A percentile compares a stretch with the other conserved stretches of the same genome.
Conservation (phyloP, 805 yeast species). For the Myxozyma neotropica region DNA sequence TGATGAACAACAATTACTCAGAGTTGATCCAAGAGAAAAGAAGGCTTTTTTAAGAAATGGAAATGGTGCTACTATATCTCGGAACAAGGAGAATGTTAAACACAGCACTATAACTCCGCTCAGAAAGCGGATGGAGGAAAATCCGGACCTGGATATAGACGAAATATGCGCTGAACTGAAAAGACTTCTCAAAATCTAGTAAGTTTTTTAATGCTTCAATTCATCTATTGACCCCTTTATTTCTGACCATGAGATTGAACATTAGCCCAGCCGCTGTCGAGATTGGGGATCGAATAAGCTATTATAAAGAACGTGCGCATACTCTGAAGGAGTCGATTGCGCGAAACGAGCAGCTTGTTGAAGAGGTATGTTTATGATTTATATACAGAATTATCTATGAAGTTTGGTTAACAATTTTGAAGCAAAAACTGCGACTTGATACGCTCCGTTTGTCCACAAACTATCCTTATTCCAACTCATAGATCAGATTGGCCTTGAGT, state of each 20-base stretch:
- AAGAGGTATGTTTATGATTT: constrained; percentile 12
- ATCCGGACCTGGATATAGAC: constrained; percentile 20
- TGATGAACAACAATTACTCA: constrained; percentile 28
- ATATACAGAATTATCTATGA: too few relatives aligned
- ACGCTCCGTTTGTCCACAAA: constrained; percentile 23
- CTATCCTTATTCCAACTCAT: constrained; percentile 11
- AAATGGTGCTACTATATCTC: neutral
- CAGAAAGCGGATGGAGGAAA: constrained; percentile 15
- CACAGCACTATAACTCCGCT: constrained; percentile 6
- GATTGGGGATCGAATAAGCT: constrained; percentile 23
- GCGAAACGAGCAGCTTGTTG: constrained; percentile 23
- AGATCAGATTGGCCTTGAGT: too few relatives aligned
- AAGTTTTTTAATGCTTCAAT: neutral
- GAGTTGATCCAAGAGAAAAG: constrained; percentile 10
- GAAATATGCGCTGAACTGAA: constrained; percentile 29
- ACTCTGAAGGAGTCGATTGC: constrained; percentile 18
- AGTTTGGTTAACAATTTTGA: neutral
- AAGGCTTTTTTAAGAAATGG: constrained; percentile 11
- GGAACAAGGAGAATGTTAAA: constrained; percentile 8
- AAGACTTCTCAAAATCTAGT: constrained; percentile 24
- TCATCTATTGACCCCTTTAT: neutral
- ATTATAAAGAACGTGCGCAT: constrained; percentile 21
- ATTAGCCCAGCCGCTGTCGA: constrained; percentile 31
- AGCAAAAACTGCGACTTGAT: constrained; percentile 24
- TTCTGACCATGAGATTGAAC: neutral